Evolutionary conservation across 495 filamentous ascomycete genomes (phyloP).

Genomic region (Podospora pseudocomata): DNA sequence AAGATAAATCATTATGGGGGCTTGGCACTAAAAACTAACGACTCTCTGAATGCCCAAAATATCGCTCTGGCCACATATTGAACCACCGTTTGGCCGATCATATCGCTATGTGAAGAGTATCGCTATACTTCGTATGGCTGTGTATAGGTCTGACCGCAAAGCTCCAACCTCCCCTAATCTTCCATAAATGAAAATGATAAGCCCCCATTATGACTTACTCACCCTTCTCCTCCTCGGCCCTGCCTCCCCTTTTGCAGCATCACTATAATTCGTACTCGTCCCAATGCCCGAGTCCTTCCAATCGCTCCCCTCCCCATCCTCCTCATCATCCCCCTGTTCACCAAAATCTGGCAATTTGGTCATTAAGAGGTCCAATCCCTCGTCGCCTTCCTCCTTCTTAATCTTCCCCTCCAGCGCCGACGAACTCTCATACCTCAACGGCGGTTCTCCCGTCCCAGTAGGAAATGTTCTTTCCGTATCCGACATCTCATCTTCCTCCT

Average conservation of each 20-base stretch:
- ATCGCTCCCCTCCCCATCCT: slow-evolving; percentile 32
- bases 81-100: too few relatives aligned
- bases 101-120: too few relatives aligned
- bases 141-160: not conserved
- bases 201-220: not conserved
- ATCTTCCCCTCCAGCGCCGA: slow-evolving; percentile 9
- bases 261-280: slow-evolving; percentile 48
- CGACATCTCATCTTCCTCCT: slow-evolving; percentile 24
- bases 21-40: too few relatives aligned
- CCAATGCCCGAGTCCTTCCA: slow-evolving; percentile 45
- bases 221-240: slow-evolving; percentile 22
- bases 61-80: too few relatives aligned
- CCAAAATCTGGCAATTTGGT: slow-evolving; percentile 19
- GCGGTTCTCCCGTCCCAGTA: slow-evolving; percentile 48
- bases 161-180: not conserved
- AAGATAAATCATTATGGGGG: too few relatives aligned
- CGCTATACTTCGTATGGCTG: too few relatives aligned
- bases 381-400: slow-evolving; percentile 27
- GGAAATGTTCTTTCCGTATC: slow-evolving; percentile 52
- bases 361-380: slow-evolving; percentile 11
- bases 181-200: not conserved
- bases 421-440: slow-evolving; percentile 39
- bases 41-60: too few relatives aligned
- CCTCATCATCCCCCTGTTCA: slow-evolving; percentile 36
- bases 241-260: slow-evolving; percentile 25